Base-by-base conservation (phyloP, 2,329 filamentous ascomycete species). In the Aspergillus phoenicis region DNA sequence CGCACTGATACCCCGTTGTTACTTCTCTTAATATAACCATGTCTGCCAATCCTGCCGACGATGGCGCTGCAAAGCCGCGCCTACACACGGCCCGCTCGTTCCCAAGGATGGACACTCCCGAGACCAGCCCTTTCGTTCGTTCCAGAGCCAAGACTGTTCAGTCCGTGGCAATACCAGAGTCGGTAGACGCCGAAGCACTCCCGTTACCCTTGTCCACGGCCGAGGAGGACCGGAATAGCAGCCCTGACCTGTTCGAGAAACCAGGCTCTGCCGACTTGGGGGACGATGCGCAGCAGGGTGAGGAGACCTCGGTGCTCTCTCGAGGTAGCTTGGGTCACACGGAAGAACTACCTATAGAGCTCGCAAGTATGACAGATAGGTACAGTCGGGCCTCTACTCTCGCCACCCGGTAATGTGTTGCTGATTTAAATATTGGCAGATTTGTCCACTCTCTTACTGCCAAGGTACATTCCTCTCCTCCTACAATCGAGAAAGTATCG, bases 281-380 rank as follows among this genome's bases (percentile, higher is more conserved):
- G 13, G 71, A 73, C 38, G 71, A 73, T 57, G 66, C 64, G 15
- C 64, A 71, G 48, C 71, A 75, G 36, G 67, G 67, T 36, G 70
- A 74, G 33, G 71, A 76, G 51, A 69, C 68, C n/a, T 74, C 73
- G 41, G 70, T 74, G 15, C 70, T 75, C 8, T 73, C 75, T 17
- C 67, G 71, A 15, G 72, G 71, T 57, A 60, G 81, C 11, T 81
- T 90, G 3, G 85, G 91, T 64, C 89, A 91, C 60, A 89, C 95
- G 64, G 91, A 96, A 69, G 91, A 97, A 71, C 86, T 99, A 45
- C 95, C 95, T 13, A 95, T 97, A 70, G 95, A 99, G 83, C 86
- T 99, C 61, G 85, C 95, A 61, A 95, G 91, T 75, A 80, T 97
- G 73, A 92, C 90, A 20, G 94, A 98, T 77, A 91, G 91, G 91